Percentiles rank a stretch among this genome's conserved stretches.
These are phyloP conservation scores for Rubus idaeus DNA, from an alignment of 306 rosid genomes.

Conservation along the genomic window DNA sequence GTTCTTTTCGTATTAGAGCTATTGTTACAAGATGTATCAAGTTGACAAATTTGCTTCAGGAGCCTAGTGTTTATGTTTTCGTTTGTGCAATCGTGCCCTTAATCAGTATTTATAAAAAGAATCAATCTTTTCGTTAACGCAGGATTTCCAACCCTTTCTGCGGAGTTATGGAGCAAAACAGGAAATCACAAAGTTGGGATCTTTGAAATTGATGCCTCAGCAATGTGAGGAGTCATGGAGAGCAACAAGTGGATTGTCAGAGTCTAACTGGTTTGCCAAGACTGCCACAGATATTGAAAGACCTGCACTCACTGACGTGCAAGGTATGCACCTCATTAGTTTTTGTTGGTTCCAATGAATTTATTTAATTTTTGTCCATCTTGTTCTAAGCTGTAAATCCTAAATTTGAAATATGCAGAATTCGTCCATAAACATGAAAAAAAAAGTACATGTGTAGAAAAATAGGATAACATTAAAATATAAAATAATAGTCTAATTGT, in stretches of 20 bases:
- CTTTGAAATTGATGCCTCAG: slow-evolving; percentile 42
- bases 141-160: slow-evolving; percentile 55
- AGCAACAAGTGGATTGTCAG: slow-evolving; percentile 39
- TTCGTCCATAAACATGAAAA: slow-evolving; percentile 1
- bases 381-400: not conserved
- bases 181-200: slow-evolving; percentile 45
- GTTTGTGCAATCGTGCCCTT: not conserved
- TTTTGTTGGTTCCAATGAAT: not conserved
- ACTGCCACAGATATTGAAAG: slow-evolving; percentile 41
- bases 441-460: not conserved
- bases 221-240: slow-evolving; percentile 42
- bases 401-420: not conserved
- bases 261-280: slow-evolving; percentile 36
- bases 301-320: slow-evolving; percentile 39
- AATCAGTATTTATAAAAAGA: not conserved
- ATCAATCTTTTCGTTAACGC: slow-evolving; percentile 25
- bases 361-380: not conserved
- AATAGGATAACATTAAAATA: no score
- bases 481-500: not conserved
- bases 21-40: not conserved
- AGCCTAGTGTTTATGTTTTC: slow-evolving; percentile 1
- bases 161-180: slow-evolving; percentile 41
- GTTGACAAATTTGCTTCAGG: not conserved
- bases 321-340: slow-evolving; percentile 49
- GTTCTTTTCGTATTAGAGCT: not conserved